Evolutionary conservation across 163 green algal species (phyloP).

Genomic region (Scenedesmus sp.): DNA sequence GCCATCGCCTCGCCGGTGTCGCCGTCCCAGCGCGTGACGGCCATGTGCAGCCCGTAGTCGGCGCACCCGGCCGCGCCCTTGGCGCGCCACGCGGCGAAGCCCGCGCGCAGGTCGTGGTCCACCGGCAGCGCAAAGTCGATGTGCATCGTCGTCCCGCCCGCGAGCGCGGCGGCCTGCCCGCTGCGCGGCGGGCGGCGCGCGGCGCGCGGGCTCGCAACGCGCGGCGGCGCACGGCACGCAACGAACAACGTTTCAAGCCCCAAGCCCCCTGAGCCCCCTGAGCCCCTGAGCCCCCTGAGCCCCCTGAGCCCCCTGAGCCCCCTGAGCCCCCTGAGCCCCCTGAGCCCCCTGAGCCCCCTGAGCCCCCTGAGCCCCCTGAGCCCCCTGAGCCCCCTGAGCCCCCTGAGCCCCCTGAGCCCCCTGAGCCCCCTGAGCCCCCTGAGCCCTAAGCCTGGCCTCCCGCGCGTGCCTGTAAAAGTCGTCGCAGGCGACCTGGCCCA

Average conservation of each 20-base stretch:
- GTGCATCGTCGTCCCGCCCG: constrained; percentile 96
- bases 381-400: too few relatives aligned
- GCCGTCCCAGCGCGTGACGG: constrained; percentile 87
- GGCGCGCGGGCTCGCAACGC: too few relatives aligned
- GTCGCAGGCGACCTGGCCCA: constrained; percentile 86
- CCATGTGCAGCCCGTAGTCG: constrained; percentile 98
- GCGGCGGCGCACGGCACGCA: neutral
- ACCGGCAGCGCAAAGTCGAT: constrained; percentile 97
- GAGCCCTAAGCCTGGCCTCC: too few relatives aligned
- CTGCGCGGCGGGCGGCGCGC: too few relatives aligned
- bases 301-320: too few relatives aligned
- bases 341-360: too few relatives aligned
- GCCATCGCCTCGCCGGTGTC: constrained; percentile 84
- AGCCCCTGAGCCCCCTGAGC: too few relatives aligned
- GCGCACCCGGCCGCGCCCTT: constrained; percentile 76
- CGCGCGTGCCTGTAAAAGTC: constrained; percentile 92
- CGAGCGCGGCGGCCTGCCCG: constrained; percentile 87
- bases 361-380: too few relatives aligned
- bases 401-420: too few relatives aligned
- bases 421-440: too few relatives aligned
- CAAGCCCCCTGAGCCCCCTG: too few relatives aligned
- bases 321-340: too few relatives aligned
- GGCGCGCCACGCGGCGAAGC: constrained; percentile 74
- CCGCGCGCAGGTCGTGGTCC: constrained; percentile 77
- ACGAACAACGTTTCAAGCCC: neutral